Evolutionary conservation across 768 basidiomycete species (phyloP), one percentile per base, ranked within the genome.

Genomic region (Trichaptum fuscoviolaceum): DNA sequence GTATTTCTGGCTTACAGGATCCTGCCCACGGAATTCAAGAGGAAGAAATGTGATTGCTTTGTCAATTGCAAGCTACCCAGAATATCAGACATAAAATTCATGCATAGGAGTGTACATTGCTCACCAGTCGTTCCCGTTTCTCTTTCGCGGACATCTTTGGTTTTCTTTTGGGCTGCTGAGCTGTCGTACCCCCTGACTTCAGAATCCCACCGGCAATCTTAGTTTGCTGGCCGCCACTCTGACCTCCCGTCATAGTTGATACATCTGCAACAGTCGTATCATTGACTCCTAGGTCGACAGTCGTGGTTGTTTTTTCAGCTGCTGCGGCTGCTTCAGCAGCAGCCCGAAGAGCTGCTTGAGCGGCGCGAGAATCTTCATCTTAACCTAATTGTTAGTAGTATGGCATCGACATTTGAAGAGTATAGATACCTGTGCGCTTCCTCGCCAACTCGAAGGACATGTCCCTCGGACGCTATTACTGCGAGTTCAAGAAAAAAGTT

Each of bases 11-110:
- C 90, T 65, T 73, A 93, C 93, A 1, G 91, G 89, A 76, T 96
- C 93, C 69, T 82, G 90, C 9, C 95, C 95, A 25, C 95, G 85
- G 74, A 95, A 98, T 76, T 96, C 95, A 15, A 98, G 81, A 0
- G 95, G 95, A 42, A 96, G 80, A 64, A 84, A 86, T 26, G 87
- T 83, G 18, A 96, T 83, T 18, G 92, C 83, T 66, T 85, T 86
- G 68, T 95, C 93, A 35, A 90, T 78, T 63, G 83, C 83, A 68
- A 88, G 73, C 85, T 88, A 63, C 2, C 25, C 26, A 64, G n/a
- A 26, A 65, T 27, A 60, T 35, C 7, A 36, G 23, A 3, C 26
- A 60, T 10, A 12, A n/a, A 25, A 5, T n/a, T 6, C 58, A 59
- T 27, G 58, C 26, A 26, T 26, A 64, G 10, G 8, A 58, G 12